Percentiles rank a stretch among this genome's conserved stretches.
Evolutionary conservation across 495 filamentous ascomycete genomes (phyloP).

Genomic region (Penicillium parvum): DNA sequence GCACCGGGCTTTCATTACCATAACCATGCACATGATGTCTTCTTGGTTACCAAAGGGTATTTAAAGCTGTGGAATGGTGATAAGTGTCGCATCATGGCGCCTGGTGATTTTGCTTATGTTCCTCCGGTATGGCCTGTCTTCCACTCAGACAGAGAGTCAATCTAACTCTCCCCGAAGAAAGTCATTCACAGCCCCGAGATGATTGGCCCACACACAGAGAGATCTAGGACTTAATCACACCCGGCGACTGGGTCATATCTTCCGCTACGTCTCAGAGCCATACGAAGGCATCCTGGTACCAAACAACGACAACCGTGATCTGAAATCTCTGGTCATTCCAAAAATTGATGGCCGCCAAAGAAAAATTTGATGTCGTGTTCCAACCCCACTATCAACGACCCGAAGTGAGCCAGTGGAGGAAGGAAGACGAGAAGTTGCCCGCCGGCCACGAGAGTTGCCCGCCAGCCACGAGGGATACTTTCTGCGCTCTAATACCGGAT

Average conservation of each 20-base stretch:
- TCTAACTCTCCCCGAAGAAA: slow-evolving; percentile 18
- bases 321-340: slow-evolving; percentile 41
- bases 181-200: slow-evolving; percentile 42
- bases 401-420: slow-evolving; percentile 37
- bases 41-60: slow-evolving; percentile 43
- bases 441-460: no score
- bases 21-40: slow-evolving; percentile 46
- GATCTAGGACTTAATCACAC: slow-evolving; percentile 41
- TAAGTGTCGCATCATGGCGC: slow-evolving; percentile 39
- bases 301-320: slow-evolving; percentile 39
- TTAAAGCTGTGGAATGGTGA: slow-evolving; percentile 46
- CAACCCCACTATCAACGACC: slow-evolving; percentile 38
- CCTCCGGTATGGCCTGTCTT: slow-evolving; percentile 34
- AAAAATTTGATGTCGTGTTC: slow-evolving; percentile 46
- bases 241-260: slow-evolving; percentile 52
- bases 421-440: slow-evolving; percentile 38
- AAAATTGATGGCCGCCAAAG: slow-evolving; percentile 48
- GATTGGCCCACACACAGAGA: slow-evolving; percentile 41
- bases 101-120: slow-evolving; percentile 47
- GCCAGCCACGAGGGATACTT: slow-evolving; percentile 36
- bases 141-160: neutral
- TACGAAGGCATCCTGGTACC: slow-evolving; percentile 49
- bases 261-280: slow-evolving; percentile 46
- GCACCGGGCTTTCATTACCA: slow-evolving; percentile 48
- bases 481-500: slow-evolving; percentile 38